phyloP scores from a whole-genome alignment of 805 yeast genomes.

The Ogataea haglerorum region DNA sequence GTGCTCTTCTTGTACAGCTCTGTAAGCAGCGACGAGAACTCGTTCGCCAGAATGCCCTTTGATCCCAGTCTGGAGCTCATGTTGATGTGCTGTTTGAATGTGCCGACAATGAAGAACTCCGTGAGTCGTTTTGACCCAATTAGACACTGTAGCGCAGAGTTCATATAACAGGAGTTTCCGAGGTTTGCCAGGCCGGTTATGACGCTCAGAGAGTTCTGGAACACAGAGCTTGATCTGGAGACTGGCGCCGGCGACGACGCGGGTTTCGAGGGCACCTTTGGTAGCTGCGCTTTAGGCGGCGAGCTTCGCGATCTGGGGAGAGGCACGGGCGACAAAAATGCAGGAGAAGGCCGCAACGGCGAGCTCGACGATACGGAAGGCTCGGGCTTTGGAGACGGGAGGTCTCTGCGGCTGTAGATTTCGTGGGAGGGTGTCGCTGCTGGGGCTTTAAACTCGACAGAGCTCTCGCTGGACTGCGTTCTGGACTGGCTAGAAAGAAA shows the following conservation, averaged over 20 bases:
- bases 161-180: slow-evolving; percentile 93
- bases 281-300: slow-evolving; percentile 11
- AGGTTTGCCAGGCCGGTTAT: slow-evolving; percentile 74
- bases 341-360: slow-evolving; percentile 23
- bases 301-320: slow-evolving; percentile 13
- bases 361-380: slow-evolving; percentile 6
- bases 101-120: slow-evolving; percentile 55
- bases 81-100: slow-evolving; percentile 67
- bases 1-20: slow-evolving; percentile 46
- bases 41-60: slow-evolving; percentile 70
- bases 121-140: slow-evolving; percentile 68
- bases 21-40: slow-evolving; percentile 57
- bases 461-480: slow-evolving; percentile 17
- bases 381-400: slow-evolving; percentile 2
- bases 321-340: slow-evolving; percentile 15
- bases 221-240: slow-evolving; percentile 11
- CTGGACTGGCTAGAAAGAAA: slow-evolving; percentile 15
- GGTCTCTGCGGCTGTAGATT: not conserved
- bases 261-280: slow-evolving; percentile 6
- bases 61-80: slow-evolving; percentile 72
- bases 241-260: slow-evolving; percentile 10
- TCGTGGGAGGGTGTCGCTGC: slow-evolving; percentile 8
- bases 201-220: slow-evolving; percentile 34
- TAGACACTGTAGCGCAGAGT: slow-evolving; percentile 83
- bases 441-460: slow-evolving; percentile 3